phyloP scores from a whole-genome alignment of 495 filamentous ascomycete genomes.

The Aspergillus cavernicola region DNA sequence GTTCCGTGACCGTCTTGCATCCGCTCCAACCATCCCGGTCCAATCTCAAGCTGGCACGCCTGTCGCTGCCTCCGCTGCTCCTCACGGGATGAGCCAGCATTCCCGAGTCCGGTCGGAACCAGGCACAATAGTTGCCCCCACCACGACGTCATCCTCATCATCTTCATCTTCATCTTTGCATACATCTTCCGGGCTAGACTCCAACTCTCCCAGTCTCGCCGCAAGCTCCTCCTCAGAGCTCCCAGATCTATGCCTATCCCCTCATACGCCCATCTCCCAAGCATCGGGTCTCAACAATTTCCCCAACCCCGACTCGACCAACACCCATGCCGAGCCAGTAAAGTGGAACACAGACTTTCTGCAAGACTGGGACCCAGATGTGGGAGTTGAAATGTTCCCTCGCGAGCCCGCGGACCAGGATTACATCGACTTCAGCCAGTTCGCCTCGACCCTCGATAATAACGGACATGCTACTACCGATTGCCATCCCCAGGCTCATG shows the following conservation, averaged over 20 bases:
- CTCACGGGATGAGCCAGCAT: conserved; percentile 14
- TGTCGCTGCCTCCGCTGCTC: conserved; percentile 13
- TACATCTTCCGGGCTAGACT: not conserved
- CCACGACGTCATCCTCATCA: conserved; percentile 3
- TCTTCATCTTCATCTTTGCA: conserved; percentile 1
- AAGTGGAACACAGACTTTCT: conserved; percentile 19
- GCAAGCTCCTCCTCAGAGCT: conserved; percentile 24
- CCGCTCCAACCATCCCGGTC: conserved; percentile 36
- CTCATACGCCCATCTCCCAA: conserved; percentile 35
- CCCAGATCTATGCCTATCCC: conserved; percentile 36
- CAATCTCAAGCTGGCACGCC: conserved; percentile 17
- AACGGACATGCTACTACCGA: conserved; percentile 9
- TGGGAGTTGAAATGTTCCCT: conserved; percentile 24
- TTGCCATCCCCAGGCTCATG: not conserved
- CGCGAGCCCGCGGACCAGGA: conserved; percentile 31
- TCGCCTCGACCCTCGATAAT: conserved; percentile 31
- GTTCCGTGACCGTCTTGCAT: conserved; percentile 39
- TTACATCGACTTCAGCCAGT: conserved; percentile 38
- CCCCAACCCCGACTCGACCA: not conserved
- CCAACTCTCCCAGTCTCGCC: conserved; percentile 8
- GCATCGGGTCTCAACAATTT: conserved; percentile 16
- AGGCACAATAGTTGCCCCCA: not conserved
- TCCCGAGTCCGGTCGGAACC: conserved; percentile 24
- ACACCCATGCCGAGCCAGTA: conserved; percentile 12
- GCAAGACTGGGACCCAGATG: conserved; percentile 26